phyloP scores from a whole-genome alignment of 208 protist genomes.

The Strigomonas culicis region DNA sequence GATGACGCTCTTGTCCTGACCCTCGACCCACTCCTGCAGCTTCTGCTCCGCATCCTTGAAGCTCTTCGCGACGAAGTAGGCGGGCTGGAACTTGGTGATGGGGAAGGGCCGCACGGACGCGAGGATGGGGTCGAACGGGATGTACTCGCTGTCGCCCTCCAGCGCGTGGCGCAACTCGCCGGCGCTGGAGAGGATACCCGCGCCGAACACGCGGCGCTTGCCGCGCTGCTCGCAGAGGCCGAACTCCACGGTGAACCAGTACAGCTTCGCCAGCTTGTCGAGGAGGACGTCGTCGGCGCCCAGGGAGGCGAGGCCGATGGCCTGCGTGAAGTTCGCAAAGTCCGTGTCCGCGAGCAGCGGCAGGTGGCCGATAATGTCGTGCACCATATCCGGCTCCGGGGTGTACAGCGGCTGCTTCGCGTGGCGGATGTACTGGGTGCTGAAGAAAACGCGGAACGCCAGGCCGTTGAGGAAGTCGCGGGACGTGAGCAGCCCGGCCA shows the following conservation, averaged over 20 bases:
- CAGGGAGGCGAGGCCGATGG: conserved; percentile 97
- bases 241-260: conserved; percentile 97
- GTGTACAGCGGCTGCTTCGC: conserved; percentile 93
- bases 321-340: conserved; percentile 96
- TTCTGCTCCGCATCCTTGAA: conserved; percentile 89
- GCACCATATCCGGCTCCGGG: conserved; percentile 95
- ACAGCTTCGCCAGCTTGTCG: conserved; percentile 87
- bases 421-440: conserved; percentile 97
- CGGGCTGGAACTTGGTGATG: conserved; percentile 93
- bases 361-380: conserved; percentile 96
- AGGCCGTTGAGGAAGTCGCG: conserved; percentile 96
- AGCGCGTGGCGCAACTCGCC: conserved; percentile 89
- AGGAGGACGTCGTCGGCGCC: conserved; percentile 94
- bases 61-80: conserved; percentile 93
- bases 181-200: conserved; percentile 93
- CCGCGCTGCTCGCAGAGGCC: conserved; percentile 92
- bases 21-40: conserved; percentile 75
- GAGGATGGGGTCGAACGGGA: conserved; percentile 60
- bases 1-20: conserved; percentile 77
- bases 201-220: conserved; percentile 89
- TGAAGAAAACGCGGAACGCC: conserved; percentile 96
- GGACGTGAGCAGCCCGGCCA: conserved; percentile 91
- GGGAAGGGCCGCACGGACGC: conserved; percentile 75
- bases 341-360: conserved; percentile 94
- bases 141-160: conserved; percentile 35